phyloP scores from a whole-genome alignment of 1,284 basidiomycete species.

The Ustilago tritici region DNA sequence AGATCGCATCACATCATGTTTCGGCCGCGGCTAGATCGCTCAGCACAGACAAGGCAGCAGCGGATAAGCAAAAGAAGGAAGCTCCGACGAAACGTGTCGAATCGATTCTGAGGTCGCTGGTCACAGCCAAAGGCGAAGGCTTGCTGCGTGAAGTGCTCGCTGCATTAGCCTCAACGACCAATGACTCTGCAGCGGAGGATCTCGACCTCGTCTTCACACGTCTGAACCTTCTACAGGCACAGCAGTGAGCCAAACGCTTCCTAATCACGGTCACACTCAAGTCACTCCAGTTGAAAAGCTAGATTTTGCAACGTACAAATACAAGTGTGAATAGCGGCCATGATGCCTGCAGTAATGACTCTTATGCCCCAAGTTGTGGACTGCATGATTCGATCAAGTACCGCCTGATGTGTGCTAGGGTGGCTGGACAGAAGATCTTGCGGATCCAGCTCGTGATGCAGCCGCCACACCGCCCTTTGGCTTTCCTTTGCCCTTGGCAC shows the following conservation, averaged over 20 bases:
- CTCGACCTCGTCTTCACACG: slow-evolving; percentile 14
- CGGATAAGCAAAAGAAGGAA: background rate
- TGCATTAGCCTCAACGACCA: background rate
- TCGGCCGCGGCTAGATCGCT: slow-evolving; percentile 10
- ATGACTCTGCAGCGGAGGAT: background rate
- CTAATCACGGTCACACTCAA: background rate
- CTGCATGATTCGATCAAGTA: background rate
- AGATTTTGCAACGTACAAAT: slow-evolving; percentile 26
- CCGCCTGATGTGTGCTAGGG: slow-evolving; percentile 7
- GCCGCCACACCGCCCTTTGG: slow-evolving; percentile 23
- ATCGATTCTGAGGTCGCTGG: slow-evolving; percentile 21
- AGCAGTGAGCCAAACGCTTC: background rate
- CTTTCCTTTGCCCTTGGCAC: slow-evolving; percentile 31
- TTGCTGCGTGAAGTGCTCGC: slow-evolving; percentile 21
- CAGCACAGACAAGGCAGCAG: background rate
- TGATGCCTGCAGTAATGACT: background rate
- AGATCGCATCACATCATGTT: slow-evolving; percentile 83
- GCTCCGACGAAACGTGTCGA: slow-evolving; percentile 8
- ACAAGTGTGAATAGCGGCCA: slow-evolving; percentile 9
- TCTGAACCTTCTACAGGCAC: background rate
- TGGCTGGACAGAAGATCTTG: slow-evolving; percentile 34
- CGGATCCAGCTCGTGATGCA: slow-evolving; percentile 32
- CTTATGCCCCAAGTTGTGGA: background rate
- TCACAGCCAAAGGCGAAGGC: slow-evolving; percentile 17
- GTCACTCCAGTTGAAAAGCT: background rate